These are phyloP conservation scores for Allomyces javanicus DNA, from an alignment of 192 early-diverging fungal genomes.

Conservation along the genomic window DNA sequence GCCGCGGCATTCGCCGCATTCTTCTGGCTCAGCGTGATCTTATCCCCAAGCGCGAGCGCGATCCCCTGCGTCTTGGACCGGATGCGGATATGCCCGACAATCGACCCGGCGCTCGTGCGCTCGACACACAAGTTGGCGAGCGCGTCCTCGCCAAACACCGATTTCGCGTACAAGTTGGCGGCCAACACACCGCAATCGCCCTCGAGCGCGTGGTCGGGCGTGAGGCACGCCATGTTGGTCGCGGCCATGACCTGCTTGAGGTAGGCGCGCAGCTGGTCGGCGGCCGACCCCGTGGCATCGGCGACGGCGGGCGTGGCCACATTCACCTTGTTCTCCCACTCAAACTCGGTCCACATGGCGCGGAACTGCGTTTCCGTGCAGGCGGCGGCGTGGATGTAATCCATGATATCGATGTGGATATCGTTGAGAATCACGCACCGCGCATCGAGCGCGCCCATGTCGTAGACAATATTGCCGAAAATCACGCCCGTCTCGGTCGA, in stretches of 20 bases:
- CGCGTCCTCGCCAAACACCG: conserved; percentile 97
- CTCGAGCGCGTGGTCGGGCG: conserved; percentile 70
- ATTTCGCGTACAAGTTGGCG: conserved; percentile 88
- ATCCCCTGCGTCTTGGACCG: conserved; percentile 97
- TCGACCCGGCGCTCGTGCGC: conserved; percentile 32
- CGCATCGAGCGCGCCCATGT: conserved; percentile 70
- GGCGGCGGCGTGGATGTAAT: conserved; percentile 84
- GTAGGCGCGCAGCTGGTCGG: conserved; percentile 42
- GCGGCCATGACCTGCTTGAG: conserved; percentile 83
- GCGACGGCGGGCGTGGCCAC: conserved; percentile 30
- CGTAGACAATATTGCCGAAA: conserved; percentile 97
- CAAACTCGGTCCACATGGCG: conserved; percentile 97
- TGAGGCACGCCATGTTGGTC: conserved; percentile 97
- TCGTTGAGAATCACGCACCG: conserved; percentile 92
- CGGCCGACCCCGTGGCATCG: conserved; percentile 29
- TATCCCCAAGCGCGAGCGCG: conserved; percentile 73
- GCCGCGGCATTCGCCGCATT: neutral
- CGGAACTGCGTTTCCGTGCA: conserved; percentile 92
- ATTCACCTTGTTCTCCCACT: conserved; percentile 99
- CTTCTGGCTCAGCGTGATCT: conserved; percentile 9
- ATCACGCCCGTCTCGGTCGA: conserved; percentile 96
- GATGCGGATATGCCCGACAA: conserved; percentile 92
- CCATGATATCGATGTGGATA: conserved; percentile 98
- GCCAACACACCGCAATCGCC: conserved; percentile 96
- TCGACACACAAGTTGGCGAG: conserved; percentile 95